These are phyloP conservation scores for Candolleomyces efflorescens DNA, from an alignment of 768 basidiomycete genomes.

Conservation along the genomic window DNA sequence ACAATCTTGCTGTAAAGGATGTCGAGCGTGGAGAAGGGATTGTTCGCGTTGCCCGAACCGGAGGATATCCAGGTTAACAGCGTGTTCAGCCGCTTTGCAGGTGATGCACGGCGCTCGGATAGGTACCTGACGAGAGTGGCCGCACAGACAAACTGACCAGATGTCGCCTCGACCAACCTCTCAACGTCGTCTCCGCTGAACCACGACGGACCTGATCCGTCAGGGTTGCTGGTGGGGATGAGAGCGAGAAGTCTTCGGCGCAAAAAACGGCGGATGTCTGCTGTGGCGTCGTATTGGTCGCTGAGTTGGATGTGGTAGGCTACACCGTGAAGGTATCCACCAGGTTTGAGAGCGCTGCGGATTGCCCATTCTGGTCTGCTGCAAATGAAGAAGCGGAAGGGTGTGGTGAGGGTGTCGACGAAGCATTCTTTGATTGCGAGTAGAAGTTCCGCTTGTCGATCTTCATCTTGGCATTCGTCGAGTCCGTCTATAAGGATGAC, in stretches of 20 bases:
- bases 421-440: slow-evolving; percentile 3
- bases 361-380: slow-evolving; percentile 13
- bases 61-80: neutral
- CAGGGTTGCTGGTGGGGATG: neutral
- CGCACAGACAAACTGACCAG: slow-evolving; percentile 14
- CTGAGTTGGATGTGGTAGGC: slow-evolving; percentile 1
- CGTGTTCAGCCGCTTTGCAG: neutral
- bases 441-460: slow-evolving; percentile 7
- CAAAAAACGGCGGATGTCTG: slow-evolving; percentile 1
- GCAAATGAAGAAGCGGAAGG: slow-evolving; percentile 11
- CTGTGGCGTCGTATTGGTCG: neutral
- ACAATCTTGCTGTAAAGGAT: slow-evolving; percentile 5
- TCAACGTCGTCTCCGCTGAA: slow-evolving; percentile 3
- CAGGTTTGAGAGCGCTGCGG: neutral
- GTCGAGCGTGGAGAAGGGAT: slow-evolving; percentile 6
- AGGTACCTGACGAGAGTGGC: slow-evolving; percentile 11
- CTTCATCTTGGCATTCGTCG: slow-evolving; percentile 11
- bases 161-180: slow-evolving; percentile 7
- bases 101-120: slow-evolving; percentile 5
- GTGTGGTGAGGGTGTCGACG: neutral
- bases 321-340: neutral
- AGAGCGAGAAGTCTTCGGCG: neutral
- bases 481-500: slow-evolving; percentile 9
- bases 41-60: neutral
- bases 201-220: slow-evolving; percentile 6